These are phyloP conservation scores for Chrysoporthe deuterocubensis DNA, from an alignment of 2,329 filamentous ascomycete genomes.

Conservation along the genomic window DNA sequence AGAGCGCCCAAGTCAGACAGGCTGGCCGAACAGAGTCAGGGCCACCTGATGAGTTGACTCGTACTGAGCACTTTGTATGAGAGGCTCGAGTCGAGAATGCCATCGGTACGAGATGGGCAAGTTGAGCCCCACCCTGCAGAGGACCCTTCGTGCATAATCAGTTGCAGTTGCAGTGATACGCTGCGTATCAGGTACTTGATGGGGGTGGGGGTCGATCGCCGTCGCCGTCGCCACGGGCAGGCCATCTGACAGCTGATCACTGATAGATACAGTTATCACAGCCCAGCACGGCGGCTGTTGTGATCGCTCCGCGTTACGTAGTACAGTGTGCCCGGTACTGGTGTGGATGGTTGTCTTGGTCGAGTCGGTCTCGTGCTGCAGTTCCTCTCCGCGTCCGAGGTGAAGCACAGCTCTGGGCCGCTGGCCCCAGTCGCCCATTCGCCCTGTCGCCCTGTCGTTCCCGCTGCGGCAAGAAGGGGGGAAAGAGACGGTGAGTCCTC, in stretches of 20 bases:
- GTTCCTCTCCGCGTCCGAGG: no score
- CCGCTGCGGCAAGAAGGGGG: slow-evolving; percentile 3
- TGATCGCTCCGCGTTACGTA: no score
- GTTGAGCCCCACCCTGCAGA: not conserved
- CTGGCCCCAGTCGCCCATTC: not conserved
- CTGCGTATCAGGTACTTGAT: not conserved
- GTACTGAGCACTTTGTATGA: no score
- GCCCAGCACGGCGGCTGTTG: no score
- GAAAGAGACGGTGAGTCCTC: slow-evolving; percentile 12
- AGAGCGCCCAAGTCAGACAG: not conserved
- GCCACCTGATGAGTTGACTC: not conserved
- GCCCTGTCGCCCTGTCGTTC: no score
- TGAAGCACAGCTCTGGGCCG: no score
- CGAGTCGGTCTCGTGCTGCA: not conserved
- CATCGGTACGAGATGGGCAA: slow-evolving; percentile 9
- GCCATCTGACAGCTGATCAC: slow-evolving; percentile 15
- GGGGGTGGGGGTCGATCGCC: slow-evolving; percentile 1
- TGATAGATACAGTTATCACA: not conserved
- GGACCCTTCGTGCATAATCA: slow-evolving; percentile 23
- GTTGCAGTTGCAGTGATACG: not conserved
- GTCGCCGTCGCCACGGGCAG: slow-evolving; percentile 13
- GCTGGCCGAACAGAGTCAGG: not conserved
- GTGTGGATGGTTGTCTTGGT: not conserved
- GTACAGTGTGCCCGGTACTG: no score
- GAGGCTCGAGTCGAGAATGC: slow-evolving; percentile 8